A percentile compares a stretch with the other conserved stretches of the same genome.
phyloP scores from a whole-genome alignment of 2,329 filamentous ascomycete species.

The Calonectria honghensis region DNA sequence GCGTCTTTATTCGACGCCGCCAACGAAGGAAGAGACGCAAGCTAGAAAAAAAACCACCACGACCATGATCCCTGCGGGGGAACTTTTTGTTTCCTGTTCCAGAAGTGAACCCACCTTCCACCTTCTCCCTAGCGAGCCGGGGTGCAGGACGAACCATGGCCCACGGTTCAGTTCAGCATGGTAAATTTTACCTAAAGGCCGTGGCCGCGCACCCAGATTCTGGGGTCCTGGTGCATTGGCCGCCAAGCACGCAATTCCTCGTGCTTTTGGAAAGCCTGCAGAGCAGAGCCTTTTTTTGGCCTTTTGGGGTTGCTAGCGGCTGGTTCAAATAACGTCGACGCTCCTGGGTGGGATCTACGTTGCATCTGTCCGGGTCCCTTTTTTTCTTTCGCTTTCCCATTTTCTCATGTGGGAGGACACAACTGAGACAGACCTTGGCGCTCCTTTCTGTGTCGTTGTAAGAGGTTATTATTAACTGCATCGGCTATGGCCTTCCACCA shows the following conservation, averaged over 20 bases:
- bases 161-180: neutral
- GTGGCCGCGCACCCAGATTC: conserved; percentile 34
- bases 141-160: conserved; percentile 22
- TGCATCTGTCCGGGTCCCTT: conserved; percentile 11
- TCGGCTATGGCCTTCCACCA: conserved; percentile 40
- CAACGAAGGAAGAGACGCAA: neutral
- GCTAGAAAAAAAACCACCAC: neutral
- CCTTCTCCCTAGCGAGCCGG: conserved; percentile 33
- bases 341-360: conserved; percentile 6
- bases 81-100: conserved; percentile 2
- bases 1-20: neutral
- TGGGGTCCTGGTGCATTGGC: conserved; percentile 46
- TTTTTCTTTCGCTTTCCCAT: neutral
- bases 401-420: neutral
- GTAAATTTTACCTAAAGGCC: conserved; percentile 37
- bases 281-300: conserved; percentile 1
- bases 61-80: conserved; percentile 8
- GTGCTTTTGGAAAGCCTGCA: conserved; percentile 41
- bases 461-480: neutral
- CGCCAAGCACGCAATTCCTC: conserved; percentile 55
- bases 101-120: conserved; percentile 37
- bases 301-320: neutral
- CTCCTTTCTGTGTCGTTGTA: neutral
- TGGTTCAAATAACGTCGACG: conserved; percentile 36
- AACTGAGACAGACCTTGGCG: neutral